Percentiles rank a stretch among this genome's conserved stretches.
phyloP scores from a whole-genome alignment of 73 alveolate species.

The Tetrahymena elliotti region DNA sequence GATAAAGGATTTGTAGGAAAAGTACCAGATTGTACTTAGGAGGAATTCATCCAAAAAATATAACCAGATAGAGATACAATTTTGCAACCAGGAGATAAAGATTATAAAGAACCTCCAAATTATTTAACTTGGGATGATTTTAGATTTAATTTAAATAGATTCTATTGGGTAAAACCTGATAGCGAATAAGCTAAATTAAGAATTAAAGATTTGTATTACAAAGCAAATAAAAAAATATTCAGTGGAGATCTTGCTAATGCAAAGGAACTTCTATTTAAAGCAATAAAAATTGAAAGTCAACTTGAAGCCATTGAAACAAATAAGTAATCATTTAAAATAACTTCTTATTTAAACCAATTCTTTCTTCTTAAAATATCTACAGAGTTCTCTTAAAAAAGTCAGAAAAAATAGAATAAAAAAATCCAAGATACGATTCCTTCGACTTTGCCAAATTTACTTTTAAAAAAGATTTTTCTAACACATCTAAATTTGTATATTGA shows the following conservation, averaged over 20 bases:
- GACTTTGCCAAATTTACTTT: conserved; percentile 23
- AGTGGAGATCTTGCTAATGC: conserved; percentile 72
- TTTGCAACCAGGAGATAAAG: conserved; percentile 37
- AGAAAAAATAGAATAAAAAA: not conserved
- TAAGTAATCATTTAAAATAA: not conserved
- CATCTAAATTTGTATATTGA: not conserved
- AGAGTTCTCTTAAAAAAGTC: conserved; percentile 1
- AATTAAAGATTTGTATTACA: conserved; percentile 56
- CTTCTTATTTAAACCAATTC: not conserved
- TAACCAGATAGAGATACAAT: conserved; percentile 53
- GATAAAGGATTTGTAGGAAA: conserved; percentile 75
- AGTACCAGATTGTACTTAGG: conserved; percentile 57
- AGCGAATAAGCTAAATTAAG: conserved; percentile 40
- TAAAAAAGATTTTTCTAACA: not conserved
- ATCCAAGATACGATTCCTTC: conserved; percentile 4
- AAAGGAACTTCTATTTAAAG: conserved; percentile 56
- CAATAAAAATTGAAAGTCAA: conserved; percentile 49
- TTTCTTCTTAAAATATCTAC: not conserved
- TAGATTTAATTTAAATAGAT: conserved; percentile 53
- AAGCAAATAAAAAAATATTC: conserved; percentile 56
- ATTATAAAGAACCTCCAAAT: not conserved
- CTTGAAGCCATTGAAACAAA: conserved; percentile 42
- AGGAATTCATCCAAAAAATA: conserved; percentile 39
- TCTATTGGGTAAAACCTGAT: conserved; percentile 49
- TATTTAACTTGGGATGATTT: conserved; percentile 57